Conservation (phyloP, 129 eudicot species). For the Artemisia annua region DNA sequence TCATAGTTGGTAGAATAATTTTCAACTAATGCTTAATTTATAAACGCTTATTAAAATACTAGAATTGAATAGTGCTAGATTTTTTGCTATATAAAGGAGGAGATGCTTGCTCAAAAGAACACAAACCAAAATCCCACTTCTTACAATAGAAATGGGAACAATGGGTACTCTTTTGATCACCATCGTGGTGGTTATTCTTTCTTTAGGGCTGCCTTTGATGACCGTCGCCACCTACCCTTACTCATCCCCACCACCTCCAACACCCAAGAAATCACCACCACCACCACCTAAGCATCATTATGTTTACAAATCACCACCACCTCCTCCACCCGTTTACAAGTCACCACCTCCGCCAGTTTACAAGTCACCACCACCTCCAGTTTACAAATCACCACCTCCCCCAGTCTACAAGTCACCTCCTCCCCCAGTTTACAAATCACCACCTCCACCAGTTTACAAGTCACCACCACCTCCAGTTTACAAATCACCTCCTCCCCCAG, state of each 20-base stretch:
- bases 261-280: constrained; percentile 41
- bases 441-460: constrained; percentile 31
- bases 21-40: not conserved
- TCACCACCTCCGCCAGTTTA: constrained; percentile 43
- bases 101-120: constrained; percentile 16
- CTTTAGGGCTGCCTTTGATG: constrained; percentile 36
- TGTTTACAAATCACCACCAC: constrained; percentile 42
- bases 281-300: constrained; percentile 36
- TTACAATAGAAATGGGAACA: constrained; percentile 34
- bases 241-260: constrained; percentile 52
- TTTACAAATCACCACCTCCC: constrained; percentile 37
- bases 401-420: constrained; percentile 33
- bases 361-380: constrained; percentile 31
- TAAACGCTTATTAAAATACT: not conserved
- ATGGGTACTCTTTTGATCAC: constrained; percentile 48
- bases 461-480: constrained; percentile 29
- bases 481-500: constrained; percentile 26
- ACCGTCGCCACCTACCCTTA: constrained; percentile 41
- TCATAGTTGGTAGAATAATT: constrained; percentile 30
- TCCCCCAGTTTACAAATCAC: constrained; percentile 33
- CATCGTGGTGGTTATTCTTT: constrained; percentile 38
- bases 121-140: constrained; percentile 36
- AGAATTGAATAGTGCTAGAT: not conserved
- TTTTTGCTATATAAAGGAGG: constrained; percentile 37
- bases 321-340: constrained; percentile 30